A percentile compares a stretch with the other conserved stretches of the same genome.
Conservation (phyloP, 257 asterid genomes). For the Solanum chmielewskii region DNA sequence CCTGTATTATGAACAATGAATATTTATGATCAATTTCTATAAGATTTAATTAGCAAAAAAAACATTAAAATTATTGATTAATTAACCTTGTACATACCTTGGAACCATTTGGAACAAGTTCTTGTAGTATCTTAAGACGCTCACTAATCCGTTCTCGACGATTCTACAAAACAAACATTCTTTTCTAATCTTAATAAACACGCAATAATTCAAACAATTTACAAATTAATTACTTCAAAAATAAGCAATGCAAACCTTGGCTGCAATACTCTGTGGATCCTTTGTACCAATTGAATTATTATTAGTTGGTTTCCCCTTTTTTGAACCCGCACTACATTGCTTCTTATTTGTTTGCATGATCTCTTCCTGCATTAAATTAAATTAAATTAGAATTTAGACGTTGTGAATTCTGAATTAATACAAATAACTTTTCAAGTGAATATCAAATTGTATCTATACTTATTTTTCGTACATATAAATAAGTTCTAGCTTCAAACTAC, state of each 20-base stretch:
- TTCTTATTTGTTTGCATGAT: constrained; percentile 47
- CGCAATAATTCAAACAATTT: background rate
- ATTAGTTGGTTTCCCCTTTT: constrained; percentile 34
- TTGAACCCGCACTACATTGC: constrained; percentile 39
- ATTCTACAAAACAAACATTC: constrained; percentile 13
- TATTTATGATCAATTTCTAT: background rate
- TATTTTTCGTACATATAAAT: background rate
- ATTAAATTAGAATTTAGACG: no score
- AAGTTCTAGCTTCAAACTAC: background rate
- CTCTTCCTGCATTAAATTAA: constrained; percentile 31
- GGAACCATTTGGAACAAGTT: constrained; percentile 88
- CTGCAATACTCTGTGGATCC: constrained; percentile 90
- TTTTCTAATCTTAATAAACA: background rate
- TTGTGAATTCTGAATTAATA: background rate
- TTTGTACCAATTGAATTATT: constrained; percentile 21
- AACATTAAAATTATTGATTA: background rate
- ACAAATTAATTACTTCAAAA: background rate
- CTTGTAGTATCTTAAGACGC: constrained; percentile 70
- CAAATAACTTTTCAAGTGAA: background rate
- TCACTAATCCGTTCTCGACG: constrained; percentile 61
- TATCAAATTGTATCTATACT: background rate
- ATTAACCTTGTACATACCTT: constrained; percentile 47
- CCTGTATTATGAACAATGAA: constrained; percentile 22
- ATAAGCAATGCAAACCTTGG: constrained; percentile 40
- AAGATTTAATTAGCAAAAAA: background rate